Evolutionary conservation across 441 rosid species (phyloP), one percentile per base, ranked within the genome.

Genomic region (Omphalea diandra): DNA sequence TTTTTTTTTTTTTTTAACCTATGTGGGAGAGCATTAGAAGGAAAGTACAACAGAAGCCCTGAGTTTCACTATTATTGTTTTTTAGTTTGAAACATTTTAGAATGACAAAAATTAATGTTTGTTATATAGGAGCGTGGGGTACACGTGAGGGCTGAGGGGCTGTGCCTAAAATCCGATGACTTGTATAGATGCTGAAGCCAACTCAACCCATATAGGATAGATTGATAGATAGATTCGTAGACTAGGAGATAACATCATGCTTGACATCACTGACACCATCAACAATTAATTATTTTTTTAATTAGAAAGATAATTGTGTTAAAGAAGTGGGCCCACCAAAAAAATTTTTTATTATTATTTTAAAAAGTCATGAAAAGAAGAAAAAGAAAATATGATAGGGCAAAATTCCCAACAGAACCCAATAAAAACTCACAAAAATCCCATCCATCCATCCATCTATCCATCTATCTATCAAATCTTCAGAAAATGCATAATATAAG

Each of bases 151-250:
- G 24, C 40, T 3, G 31, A 20, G 82, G 70, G 75, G 12, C 1
- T 79, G 69, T 62, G 81, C 77, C 74, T 75, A 26, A 67, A 27
- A 59, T 78, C 75, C 72, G 75, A n/a, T 73, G 75, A 82, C 73
- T 40, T 72, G 72, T 53, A 31, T 71, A 55, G 81, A 74, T 75
- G 76, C 78, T 41, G 75, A 75, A 67, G 82, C 82, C 86, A 83
- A 81, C 90, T 78, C 77, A 73, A 73, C 41, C 73, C 62, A 70
- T n/a, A n/a, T 63, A 57, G 55, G 68, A 68, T 73, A 75, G 84
- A 84, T 79, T 62, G 75, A 72, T 70, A 31, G 73, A 79, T 77
- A 77, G 85, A 86, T 86, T 85, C 75, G 79, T 75, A 40, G 76
- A 73, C 71, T 52, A 9, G 40, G 40, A 67, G 57, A 69, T 71